phyloP scores from a whole-genome alignment of 78 protist species.

The Dictyostelium discoideum region dicty_2.7 NC_007089.4:1617001-1617500 shows the following conservation, averaged over 20 bases:
- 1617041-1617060: constrained; percentile 31
- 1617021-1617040: constrained; percentile 67
- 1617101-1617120: constrained; percentile 50
- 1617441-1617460: no score
- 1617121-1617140: constrained; percentile 14
- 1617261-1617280: constrained; percentile 52
- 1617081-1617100: constrained; percentile 74
- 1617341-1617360: constrained; percentile 40
- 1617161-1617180: constrained; percentile 6
- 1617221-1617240: not conserved
- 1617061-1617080: constrained; percentile 32
- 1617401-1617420: not conserved
- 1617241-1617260: not conserved
- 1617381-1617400: constrained; percentile 26
- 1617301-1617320: constrained; percentile 56
- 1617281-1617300: constrained; percentile 56
- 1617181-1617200: no score
- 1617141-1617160: constrained; percentile 53
- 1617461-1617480: not conserved
- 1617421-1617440: not conserved
- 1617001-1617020: constrained; percentile 73
- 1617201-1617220: not conserved
- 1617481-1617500: not conserved
- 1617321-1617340: constrained; percentile 73
- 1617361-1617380: constrained; percentile 56